Base-by-base conservation (phyloP, 176 grass and related monocot genomes). In the Alloteropsis semialata region DNA sequence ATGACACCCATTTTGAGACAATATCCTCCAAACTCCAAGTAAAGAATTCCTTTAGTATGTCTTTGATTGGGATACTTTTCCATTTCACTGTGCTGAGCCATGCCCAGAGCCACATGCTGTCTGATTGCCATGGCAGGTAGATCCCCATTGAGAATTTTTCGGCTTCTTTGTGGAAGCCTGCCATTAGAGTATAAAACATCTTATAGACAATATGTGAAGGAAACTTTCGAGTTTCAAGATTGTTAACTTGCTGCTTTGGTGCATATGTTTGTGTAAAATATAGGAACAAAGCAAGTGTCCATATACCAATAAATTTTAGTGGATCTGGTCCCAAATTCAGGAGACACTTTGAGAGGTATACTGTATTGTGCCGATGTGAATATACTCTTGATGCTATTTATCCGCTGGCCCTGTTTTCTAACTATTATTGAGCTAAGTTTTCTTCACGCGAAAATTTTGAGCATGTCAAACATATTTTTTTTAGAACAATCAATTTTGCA, bases 191-290 rank as follows among this genome's bases (percentile, higher is more conserved):
- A 24, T 53, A 39, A 8, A 48, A 50, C 30, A 83, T 60, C 43
- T 55, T 86, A 19, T 30, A 54, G 75, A 53, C 33, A 46, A 51
- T 21, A 39, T 1, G 4, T 27, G 30, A 30, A 64, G 57, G 30
- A 30, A 39, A 27, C 25, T 75, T 39, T 61, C 2, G 14, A 46
- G 28, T 72, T 70, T 18, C 73, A 32, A 64, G 42, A 27, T 29
- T 64, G 32, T 56, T 75, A 39, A 29, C 34, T 83, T 39, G 14
- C 64, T 84, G 53, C 27, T 77, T 68, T 68, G 8, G 25, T 34
- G 27, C 48, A 14, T 72, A 61, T 76, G 61, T 82, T 41, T 70
- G 15, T 21, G 62, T 36, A 71, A 82, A 70, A 21, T 78, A 41
- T 88, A 27, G 19, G 55, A 56, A 11, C 25, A 71, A 81, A 45